These are phyloP conservation scores for Beauveria rudraprayagi DNA, from an alignment of 2,329 filamentous ascomycete species.

Conservation along the genomic window DNA sequence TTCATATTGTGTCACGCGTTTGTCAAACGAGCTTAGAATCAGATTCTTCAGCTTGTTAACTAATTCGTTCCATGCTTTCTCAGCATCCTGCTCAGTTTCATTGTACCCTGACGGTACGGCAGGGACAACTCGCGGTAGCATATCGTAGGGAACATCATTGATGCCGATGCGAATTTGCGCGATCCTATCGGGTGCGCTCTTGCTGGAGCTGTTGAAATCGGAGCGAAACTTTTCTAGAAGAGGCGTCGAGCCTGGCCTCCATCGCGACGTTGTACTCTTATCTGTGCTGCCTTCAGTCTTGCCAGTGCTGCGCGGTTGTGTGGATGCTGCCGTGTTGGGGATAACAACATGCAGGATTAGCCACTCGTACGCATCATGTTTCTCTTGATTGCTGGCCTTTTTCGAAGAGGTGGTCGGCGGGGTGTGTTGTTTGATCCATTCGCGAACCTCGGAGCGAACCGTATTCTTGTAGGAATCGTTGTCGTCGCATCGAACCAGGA, in stretches of 20 bases:
- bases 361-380: constrained; percentile 96
- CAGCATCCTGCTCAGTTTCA: constrained; percentile 69
- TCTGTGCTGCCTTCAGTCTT: constrained; percentile 53
- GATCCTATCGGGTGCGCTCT: constrained; percentile 66
- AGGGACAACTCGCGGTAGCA: constrained; percentile 54
- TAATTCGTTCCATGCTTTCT: constrained; percentile 76
- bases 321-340: constrained; percentile 73
- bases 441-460: constrained; percentile 68
- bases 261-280: constrained; percentile 61
- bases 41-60: constrained; percentile 78
- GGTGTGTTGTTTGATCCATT: constrained; percentile 81
- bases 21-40: constrained; percentile 84
- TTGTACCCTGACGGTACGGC: constrained; percentile 55
- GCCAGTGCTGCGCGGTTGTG: constrained; percentile 60
- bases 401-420: constrained; percentile 48
- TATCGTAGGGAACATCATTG: constrained; percentile 59
- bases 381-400: constrained; percentile 63
- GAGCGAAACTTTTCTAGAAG: constrained; percentile 82
- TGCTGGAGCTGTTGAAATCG: constrained; percentile 74
- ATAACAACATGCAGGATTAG: constrained; percentile 87
- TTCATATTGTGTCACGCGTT: constrained; percentile 87
- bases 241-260: constrained; percentile 71
- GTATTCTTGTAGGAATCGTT: constrained; percentile 85
- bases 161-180: constrained; percentile 76
- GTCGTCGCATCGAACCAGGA: constrained; percentile 87